A percentile compares a stretch with the other conserved stretches of the same genome.
Evolutionary conservation across 1,139 yeast genomes (phyloP).

Genomic region (Yamadazyma sp.): DNA sequence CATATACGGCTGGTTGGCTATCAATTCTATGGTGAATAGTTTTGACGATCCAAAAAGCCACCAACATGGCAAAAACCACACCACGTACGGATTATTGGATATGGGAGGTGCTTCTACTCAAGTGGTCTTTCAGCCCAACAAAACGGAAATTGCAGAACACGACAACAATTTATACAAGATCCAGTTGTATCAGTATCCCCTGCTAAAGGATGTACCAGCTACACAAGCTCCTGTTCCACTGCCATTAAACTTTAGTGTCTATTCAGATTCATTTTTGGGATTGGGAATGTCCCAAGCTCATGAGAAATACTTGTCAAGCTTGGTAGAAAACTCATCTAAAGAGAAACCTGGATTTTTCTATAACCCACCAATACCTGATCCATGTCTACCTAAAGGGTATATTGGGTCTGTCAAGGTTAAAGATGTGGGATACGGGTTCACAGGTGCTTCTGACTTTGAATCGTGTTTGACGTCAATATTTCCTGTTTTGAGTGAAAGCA

Average conservation of each 20-base stretch:
- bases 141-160: conserved; percentile 54
- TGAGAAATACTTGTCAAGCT: conserved; percentile 41
- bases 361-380: conserved; percentile 45
- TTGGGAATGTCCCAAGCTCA: conserved; percentile 76
- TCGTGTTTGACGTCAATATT: conserved; percentile 53
- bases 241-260: conserved; percentile 48
- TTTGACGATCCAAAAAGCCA: conserved; percentile 51
- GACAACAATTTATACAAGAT: conserved; percentile 54
- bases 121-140: conserved; percentile 72
- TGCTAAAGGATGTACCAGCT: background rate
- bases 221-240: conserved; percentile 15
- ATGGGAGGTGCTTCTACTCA: conserved; percentile 93
- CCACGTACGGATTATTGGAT: conserved; percentile 73
- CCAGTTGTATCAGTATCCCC: conserved; percentile 43
- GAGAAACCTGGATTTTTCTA: conserved; percentile 15
- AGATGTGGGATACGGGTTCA: conserved; percentile 33
- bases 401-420: conserved; percentile 24
- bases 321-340: conserved; percentile 26
- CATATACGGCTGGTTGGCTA: conserved; percentile 76
- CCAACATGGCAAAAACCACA: conserved; percentile 51
- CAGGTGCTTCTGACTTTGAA: conserved; percentile 63
- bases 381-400: conserved; percentile 60
- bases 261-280: conserved; percentile 74
- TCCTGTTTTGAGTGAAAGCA: conserved; percentile 47
- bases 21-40: conserved; percentile 66